Percentiles rank a stretch among this genome's conserved stretches.
These are phyloP conservation scores for Cornus kousa DNA, from an alignment of 148 eudicot species.

Conservation along the genomic window DNA sequence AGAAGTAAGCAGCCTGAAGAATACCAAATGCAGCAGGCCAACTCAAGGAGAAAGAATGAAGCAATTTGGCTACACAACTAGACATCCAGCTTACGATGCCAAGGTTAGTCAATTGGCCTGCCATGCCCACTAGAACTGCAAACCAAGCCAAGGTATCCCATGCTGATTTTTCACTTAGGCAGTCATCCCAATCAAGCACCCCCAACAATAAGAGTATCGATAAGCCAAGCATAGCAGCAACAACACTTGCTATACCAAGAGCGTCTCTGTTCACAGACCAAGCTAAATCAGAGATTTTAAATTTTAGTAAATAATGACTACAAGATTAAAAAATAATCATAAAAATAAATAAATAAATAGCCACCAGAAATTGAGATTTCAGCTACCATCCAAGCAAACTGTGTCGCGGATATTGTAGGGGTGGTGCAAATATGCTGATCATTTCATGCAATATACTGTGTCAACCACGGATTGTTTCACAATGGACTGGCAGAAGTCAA, in stretches of 20 bases:
- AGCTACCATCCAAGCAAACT: background rate
- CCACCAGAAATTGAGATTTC: background rate
- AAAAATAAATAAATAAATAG: background rate
- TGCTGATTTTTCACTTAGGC: constrained; percentile 91
- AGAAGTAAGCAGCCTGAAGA: constrained; percentile 87
- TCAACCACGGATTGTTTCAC: background rate
- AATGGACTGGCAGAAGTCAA: background rate
- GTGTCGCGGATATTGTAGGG: background rate
- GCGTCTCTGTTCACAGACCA: constrained; percentile 48
- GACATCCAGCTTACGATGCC: constrained; percentile 95
- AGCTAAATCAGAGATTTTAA: background rate
- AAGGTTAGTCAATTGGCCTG: constrained; percentile 82
- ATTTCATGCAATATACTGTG: background rate
- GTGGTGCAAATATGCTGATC: background rate
- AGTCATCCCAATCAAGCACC: constrained; percentile 90
- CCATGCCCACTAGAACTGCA: constrained; percentile 97
- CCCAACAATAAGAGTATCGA: constrained; percentile 77
- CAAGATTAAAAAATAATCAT: background rate
- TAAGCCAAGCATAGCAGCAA: constrained; percentile 94
- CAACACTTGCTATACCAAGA: constrained; percentile 91
- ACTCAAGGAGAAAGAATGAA: constrained; percentile 69
- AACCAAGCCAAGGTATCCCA: constrained; percentile 99
- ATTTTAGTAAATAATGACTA: background rate
- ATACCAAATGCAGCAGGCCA: constrained; percentile 93
- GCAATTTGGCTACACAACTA: constrained; percentile 60